Evolutionary conservation across 345 rosid species (phyloP).

Genomic region (Jatropha curcas): DNA sequence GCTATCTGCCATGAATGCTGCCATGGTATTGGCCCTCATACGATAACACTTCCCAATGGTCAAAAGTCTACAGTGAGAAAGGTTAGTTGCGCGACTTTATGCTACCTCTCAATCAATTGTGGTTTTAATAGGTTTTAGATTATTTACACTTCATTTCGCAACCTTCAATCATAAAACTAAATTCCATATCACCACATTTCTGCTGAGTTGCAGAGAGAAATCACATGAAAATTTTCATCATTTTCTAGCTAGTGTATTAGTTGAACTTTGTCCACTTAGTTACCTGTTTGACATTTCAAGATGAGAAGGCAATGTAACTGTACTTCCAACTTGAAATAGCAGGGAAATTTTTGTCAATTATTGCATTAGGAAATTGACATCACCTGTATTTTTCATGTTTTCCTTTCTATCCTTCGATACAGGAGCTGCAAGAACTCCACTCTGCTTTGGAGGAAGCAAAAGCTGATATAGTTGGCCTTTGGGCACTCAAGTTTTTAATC

Average conservation of each 20-base stretch:
- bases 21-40: constrained; percentile 97
- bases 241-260: background rate
- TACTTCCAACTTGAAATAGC: background rate
- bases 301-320: background rate
- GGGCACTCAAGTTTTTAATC: constrained; percentile 88
- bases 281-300: background rate
- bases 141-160: background rate
- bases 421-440: constrained; percentile 94
- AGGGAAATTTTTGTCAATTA: background rate
- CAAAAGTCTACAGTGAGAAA: constrained; percentile 79
- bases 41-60: constrained; percentile 85
- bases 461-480: constrained; percentile 96
- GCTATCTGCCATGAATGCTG: constrained; percentile 94
- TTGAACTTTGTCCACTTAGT: background rate
- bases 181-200: background rate
- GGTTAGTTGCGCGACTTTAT: constrained; percentile 40
- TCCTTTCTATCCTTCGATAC: constrained; percentile 15
- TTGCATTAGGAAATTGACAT: background rate
- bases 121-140: background rate
- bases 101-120: background rate
- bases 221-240: background rate
- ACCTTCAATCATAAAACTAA: background rate
- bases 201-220: background rate
- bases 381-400: constrained; percentile 3
- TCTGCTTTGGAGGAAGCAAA: constrained; percentile 94